Percentiles rank a stretch among this genome's conserved stretches.
phyloP scores from a whole-genome alignment of 768 basidiomycete genomes.

The Calocybe cyanea region DNA sequence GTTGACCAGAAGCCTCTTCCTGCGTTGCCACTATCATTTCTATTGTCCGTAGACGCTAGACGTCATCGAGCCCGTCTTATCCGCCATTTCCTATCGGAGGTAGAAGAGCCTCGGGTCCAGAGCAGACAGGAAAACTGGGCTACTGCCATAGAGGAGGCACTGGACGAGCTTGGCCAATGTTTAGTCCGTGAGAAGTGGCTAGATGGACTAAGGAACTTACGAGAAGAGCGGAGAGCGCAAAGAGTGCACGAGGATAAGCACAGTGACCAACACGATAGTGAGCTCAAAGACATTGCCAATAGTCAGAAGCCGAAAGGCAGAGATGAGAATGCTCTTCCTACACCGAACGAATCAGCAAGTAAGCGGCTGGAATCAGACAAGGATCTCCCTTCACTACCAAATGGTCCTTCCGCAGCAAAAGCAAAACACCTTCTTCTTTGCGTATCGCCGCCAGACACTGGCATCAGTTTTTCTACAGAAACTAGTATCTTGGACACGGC shows the following conservation, averaged over 20 bases:
- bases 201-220: conserved; percentile 34
- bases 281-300: conserved; percentile 3
- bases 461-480: conserved; percentile 25
- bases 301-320: conserved; percentile 10
- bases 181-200: conserved; percentile 45
- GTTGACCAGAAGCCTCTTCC: conserved; percentile 34
- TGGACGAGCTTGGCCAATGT: conserved; percentile 42
- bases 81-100: conserved; percentile 35
- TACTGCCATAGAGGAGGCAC: conserved; percentile 38
- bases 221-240: conserved; percentile 20
- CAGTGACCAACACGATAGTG: conserved; percentile 19
- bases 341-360: conserved; percentile 10
- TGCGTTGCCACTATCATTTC: conserved; percentile 20
- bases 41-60: conserved; percentile 36
- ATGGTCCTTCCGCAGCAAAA: conserved; percentile 18
- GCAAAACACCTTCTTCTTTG: conserved; percentile 51
- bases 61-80: conserved; percentile 39
- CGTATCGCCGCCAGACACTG: conserved; percentile 36
- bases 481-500: conserved; percentile 39
- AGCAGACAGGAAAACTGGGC: conserved; percentile 39
- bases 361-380: conserved; percentile 13
- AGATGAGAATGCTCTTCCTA: not conserved
- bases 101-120: conserved; percentile 26
- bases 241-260: conserved; percentile 16
- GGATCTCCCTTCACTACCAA: conserved; percentile 20